Conservation (phyloP, 176 grass and related monocot genomes). For the Saccharum officinarum region DNA sequence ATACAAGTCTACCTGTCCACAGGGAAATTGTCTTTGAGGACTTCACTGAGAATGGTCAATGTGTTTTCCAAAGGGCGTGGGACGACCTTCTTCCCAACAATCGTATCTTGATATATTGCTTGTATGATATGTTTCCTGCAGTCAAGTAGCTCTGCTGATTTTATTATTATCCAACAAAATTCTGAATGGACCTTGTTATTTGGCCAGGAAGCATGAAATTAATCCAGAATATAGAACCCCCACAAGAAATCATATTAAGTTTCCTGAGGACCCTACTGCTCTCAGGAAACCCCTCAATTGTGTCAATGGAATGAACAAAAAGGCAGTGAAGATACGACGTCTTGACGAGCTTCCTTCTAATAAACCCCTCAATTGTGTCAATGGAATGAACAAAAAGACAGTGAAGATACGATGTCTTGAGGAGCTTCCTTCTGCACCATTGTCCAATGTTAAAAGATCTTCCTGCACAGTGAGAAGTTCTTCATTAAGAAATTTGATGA, state of each 20-base stretch:
- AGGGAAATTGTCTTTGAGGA: conserved; percentile 59
- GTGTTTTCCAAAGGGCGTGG: conserved; percentile 61
- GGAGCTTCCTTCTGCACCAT: conserved; percentile 8
- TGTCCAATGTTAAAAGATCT: conserved; percentile 34
- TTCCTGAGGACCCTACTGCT: conserved; percentile 46
- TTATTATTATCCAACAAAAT: not conserved
- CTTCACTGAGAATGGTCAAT: conserved; percentile 46
- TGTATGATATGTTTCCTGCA: conserved; percentile 47
- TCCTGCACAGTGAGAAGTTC: not conserved
- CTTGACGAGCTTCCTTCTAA: conserved; percentile 26
- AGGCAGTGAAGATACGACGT: conserved; percentile 8
- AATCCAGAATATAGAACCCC: conserved; percentile 48
- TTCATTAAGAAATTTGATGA: conserved; percentile 15
- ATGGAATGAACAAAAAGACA: conserved; percentile 40
- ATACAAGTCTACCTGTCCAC: not conserved
- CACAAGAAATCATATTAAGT: conserved; percentile 60
- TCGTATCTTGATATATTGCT: conserved; percentile 71
- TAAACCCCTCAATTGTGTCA: conserved; percentile 26
- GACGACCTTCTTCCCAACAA: conserved; percentile 62
- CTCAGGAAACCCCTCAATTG: conserved; percentile 25
- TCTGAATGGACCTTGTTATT: conserved; percentile 20
- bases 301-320: conserved; percentile 46
- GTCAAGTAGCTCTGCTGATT: not conserved
- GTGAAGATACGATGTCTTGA: conserved; percentile 28
- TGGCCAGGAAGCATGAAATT: conserved; percentile 61